Percentiles rank a stretch among this genome's conserved stretches.
Evolutionary conservation across 2,329 filamentous ascomycete genomes (phyloP).

Genomic region (Coniella vitis): DNA sequence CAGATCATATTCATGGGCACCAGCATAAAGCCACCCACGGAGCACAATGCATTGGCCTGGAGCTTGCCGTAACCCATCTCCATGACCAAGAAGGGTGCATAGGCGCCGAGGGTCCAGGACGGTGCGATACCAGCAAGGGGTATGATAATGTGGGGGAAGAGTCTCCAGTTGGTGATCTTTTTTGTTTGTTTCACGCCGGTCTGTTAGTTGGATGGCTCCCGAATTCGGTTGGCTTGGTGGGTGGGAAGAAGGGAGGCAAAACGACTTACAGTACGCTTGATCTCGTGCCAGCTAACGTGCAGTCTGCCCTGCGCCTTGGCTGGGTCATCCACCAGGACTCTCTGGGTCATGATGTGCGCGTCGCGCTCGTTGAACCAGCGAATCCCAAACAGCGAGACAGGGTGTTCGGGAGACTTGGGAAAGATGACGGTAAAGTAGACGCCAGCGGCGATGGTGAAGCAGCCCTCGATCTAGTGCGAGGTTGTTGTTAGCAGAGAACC

Average conservation of each 20-base stretch:
- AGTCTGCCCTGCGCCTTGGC: slow-evolving; percentile 26
- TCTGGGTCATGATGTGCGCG: slow-evolving; percentile 25
- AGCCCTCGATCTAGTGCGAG: slow-evolving; percentile 26
- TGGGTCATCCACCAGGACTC: slow-evolving; percentile 30
- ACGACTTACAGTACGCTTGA: slow-evolving; percentile 27
- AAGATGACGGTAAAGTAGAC: slow-evolving; percentile 26
- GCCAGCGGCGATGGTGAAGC: slow-evolving; percentile 29
- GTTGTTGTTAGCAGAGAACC: not conserved
- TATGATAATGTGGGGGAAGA: slow-evolving; percentile 46
- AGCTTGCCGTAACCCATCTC: slow-evolving; percentile 44
- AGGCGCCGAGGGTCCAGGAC: slow-evolving; percentile 42
- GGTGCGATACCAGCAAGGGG: slow-evolving; percentile 43
- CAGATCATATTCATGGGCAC: slow-evolving; percentile 4
- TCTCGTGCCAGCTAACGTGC: slow-evolving; percentile 25
- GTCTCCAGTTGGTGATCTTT: slow-evolving; percentile 41
- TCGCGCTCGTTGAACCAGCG: slow-evolving; percentile 20
- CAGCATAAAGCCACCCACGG: slow-evolving; percentile 9
- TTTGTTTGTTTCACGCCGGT: no score
- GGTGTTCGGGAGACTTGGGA: slow-evolving; percentile 18
- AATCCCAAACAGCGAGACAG: slow-evolving; percentile 6
- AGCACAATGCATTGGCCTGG: slow-evolving; percentile 36
- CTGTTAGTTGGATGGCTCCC: no score
- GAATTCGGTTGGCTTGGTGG: not conserved
- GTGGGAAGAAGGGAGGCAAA: no score
- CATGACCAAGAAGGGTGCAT: slow-evolving; percentile 47